Percentiles rank a stretch among this genome's conserved stretches.
Conservation (phyloP, 768 basidiomycete species). For the Russula abietina region DNA sequence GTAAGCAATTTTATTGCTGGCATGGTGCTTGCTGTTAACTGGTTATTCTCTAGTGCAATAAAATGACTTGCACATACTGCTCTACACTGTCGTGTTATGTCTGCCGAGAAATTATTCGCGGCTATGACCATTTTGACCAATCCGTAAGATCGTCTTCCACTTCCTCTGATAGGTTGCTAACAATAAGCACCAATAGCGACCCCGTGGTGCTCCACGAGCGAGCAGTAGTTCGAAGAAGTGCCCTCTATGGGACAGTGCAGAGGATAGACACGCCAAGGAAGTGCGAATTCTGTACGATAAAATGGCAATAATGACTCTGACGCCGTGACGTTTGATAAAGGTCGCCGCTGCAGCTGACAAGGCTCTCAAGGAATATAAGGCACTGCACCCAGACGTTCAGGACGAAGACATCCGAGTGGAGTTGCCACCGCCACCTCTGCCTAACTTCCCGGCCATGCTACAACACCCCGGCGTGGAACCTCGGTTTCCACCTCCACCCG, state of each 20-base stretch:
- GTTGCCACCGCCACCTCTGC: slow-evolving; percentile 35
- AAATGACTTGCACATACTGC: slow-evolving; percentile 80
- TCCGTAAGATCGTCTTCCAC: slow-evolving; percentile 30
- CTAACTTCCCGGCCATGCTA: background rate
- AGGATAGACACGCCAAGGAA: slow-evolving; percentile 60
- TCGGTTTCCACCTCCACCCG: background rate
- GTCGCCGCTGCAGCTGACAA: slow-evolving; percentile 62
- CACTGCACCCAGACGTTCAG: slow-evolving; percentile 55
- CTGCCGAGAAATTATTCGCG: slow-evolving; percentile 64
- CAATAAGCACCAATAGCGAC: slow-evolving; percentile 6
- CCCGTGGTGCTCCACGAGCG: slow-evolving; percentile 3
- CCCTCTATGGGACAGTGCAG: slow-evolving; percentile 60
- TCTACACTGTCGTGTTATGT: slow-evolving; percentile 74
- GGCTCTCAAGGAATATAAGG: slow-evolving; percentile 58
- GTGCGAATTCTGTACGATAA: slow-evolving; percentile 32
- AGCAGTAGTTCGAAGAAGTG: slow-evolving; percentile 42
- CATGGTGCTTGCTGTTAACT: slow-evolving; percentile 2
- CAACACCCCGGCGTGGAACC: background rate
- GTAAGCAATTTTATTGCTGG: slow-evolving; percentile 38
- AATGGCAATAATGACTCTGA: background rate
- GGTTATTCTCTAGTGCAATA: slow-evolving; percentile 66
- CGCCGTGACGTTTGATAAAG: slow-evolving; percentile 33
- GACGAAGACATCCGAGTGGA: slow-evolving; percentile 60
- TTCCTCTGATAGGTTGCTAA: background rate
- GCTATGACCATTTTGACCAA: slow-evolving; percentile 68